Evolutionary conservation across 208 protist genomes (phyloP).

Genomic region (Lotmaria passim): DNA sequence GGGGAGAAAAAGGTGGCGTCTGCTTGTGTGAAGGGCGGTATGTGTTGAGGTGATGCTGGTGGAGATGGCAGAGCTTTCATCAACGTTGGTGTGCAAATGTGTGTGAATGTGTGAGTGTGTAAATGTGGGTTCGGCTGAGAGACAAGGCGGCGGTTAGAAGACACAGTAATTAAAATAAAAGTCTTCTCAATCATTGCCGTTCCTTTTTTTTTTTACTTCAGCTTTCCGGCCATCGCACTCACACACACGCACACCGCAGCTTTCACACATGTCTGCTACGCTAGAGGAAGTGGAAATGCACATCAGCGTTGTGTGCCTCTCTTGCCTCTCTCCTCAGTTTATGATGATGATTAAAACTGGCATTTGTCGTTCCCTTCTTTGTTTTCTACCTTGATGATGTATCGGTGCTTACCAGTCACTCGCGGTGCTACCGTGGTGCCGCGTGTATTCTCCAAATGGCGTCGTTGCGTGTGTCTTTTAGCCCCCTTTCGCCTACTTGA

Average conservation of each 20-base stretch:
- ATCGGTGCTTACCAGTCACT: too few species aligned
- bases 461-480: too few species aligned
- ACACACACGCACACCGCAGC: background rate
- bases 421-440: too few species aligned
- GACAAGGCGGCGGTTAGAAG: too few species aligned
- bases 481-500: too few species aligned
- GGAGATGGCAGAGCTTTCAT: too few species aligned
- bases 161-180: background rate
- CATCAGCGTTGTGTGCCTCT: background rate
- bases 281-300: too few species aligned
- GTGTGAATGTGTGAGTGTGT: constrained; percentile 6
- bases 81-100: background rate
- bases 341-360: constrained; percentile 1
- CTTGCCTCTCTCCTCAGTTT: background rate
- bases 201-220: background rate
- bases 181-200: background rate
- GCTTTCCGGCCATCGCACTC: background rate
- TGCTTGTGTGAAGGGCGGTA: too few species aligned
- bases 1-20: background rate
- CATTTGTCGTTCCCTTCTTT: constrained; percentile 14
- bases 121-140: background rate
- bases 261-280: too few species aligned
- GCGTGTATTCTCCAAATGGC: too few species aligned
- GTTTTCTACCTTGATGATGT: too few species aligned
- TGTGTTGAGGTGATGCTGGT: too few species aligned